Evolutionary conservation across 352 stramenopile species (phyloP), one percentile per base, ranked within the genome.

Genomic region (Pythium myriotylum): DNA sequence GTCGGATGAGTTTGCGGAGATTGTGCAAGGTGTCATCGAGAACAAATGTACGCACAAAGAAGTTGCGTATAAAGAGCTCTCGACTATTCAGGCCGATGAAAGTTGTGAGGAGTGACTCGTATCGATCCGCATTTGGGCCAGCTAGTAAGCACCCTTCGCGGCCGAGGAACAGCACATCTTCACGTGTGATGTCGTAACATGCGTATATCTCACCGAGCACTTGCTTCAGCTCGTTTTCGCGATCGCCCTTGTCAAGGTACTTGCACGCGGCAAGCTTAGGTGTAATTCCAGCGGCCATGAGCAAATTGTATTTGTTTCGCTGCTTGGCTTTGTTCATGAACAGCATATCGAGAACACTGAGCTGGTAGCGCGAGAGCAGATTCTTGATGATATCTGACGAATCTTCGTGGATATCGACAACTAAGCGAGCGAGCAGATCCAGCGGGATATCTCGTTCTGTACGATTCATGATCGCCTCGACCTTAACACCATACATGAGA

Each of bases 41-140:
- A 24, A 99, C 97, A 68, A 97, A 98, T 24, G 97, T 91, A 23
- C 96, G 83, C 51, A 96, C 91, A 53, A 98, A 99, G 68, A 97
- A 99, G 70, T 98, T 98, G 68, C 97, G 93, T 37, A 98, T 84
- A 67, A 99, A 99, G n/a, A 99, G 89, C 62, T 99, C 96, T 32
- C 97, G 96, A 45, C 91, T 97, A 37, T 97, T 96, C 56, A 99
- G 97, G 37, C 96, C 91, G 51, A 99, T 85, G 70, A 98, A 99
- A 17, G 88, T 92, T 43, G 91, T 98, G 17, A 99, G 75, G 0
- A 99, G 61, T n/a, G 91, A 73, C 69, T 99, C 97, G 67, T 99
- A 97, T 56, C 97, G 88, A n/a, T 95, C 77, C 9, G 91, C 94
- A 59, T 95, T 97, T 9, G 96, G 96, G 0, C 97, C 96, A 32